These are phyloP conservation scores for Paracamarosporium sp. DNA, from an alignment of 2,329 filamentous ascomycete genomes.

Conservation along the genomic window DNA sequence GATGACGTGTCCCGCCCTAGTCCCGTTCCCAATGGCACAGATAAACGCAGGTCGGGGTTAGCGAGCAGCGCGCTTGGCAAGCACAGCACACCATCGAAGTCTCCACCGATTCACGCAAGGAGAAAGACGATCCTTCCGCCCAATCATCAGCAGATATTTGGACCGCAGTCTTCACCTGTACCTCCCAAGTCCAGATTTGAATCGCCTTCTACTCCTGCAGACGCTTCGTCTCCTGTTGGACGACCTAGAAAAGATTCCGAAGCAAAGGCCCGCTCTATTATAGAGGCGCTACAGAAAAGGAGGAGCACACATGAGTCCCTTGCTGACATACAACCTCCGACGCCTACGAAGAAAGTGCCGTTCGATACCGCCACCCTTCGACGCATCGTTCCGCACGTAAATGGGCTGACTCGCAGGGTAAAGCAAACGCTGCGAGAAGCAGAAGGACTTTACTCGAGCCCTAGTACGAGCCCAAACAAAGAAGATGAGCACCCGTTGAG, in stretches of 20 bases:
- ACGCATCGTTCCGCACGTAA: slow-evolving; percentile 65
- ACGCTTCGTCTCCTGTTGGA: slow-evolving; percentile 36
- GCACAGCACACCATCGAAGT: slow-evolving; percentile 8
- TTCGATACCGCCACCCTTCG: slow-evolving; percentile 70
- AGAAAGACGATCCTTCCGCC: slow-evolving; percentile 46
- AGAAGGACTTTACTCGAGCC: slow-evolving; percentile 56
- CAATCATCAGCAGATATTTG: slow-evolving; percentile 46
- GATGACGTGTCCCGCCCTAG: slow-evolving; percentile 57
- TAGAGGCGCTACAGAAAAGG: slow-evolving; percentile 64
- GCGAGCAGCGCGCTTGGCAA: slow-evolving; percentile 35
- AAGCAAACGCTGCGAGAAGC: slow-evolving; percentile 56
- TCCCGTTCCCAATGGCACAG: slow-evolving; percentile 34
- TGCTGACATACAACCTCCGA: slow-evolving; percentile 30
- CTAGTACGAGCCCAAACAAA: slow-evolving; percentile 40
- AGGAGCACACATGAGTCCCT: slow-evolving; percentile 42
- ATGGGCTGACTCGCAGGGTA: slow-evolving; percentile 55
- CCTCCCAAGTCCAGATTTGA: slow-evolving; percentile 33
- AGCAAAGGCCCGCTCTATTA: slow-evolving; percentile 66
- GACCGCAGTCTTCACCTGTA: slow-evolving; percentile 39
- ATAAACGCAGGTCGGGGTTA: slow-evolving; percentile 36
- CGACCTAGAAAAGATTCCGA: slow-evolving; percentile 63
- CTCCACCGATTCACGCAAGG: slow-evolving; percentile 29
- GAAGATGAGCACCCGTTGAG: slow-evolving; percentile 44
- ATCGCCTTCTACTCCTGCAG: slow-evolving; percentile 35
- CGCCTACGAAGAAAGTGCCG: slow-evolving; percentile 62